A percentile compares a stretch with the other conserved stretches of the same genome.
phyloP scores from a whole-genome alignment of 768 basidiomycete genomes.

The Leucocoprinus birnbaumii region DNA sequence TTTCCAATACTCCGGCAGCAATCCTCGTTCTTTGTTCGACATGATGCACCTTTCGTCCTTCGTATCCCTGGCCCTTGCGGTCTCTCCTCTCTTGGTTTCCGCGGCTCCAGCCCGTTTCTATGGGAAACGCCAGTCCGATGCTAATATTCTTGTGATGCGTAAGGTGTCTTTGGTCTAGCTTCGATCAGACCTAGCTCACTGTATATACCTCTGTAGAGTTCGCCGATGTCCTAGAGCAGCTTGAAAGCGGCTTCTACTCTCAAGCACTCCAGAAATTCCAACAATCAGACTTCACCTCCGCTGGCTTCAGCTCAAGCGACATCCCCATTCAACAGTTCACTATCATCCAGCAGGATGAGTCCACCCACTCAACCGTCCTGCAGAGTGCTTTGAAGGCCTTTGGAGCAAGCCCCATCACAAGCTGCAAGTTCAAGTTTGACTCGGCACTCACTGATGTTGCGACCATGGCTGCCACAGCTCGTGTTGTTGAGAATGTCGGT shows the following conservation, averaged over 20 bases:
- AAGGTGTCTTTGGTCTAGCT: slow-evolving; percentile 23
- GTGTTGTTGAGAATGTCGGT: slow-evolving; percentile 74
- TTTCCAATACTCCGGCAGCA: slow-evolving; percentile 29
- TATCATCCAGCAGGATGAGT: slow-evolving; percentile 59
- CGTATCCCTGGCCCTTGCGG: slow-evolving; percentile 35
- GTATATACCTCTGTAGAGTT: slow-evolving; percentile 49
- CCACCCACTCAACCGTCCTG: slow-evolving; percentile 53
- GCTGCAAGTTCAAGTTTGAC: slow-evolving; percentile 70
- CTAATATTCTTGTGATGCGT: slow-evolving; percentile 61
- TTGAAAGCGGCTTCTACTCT: slow-evolving; percentile 68
- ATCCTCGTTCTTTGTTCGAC: slow-evolving; percentile 23
- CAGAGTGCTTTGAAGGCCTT: slow-evolving; percentile 50
- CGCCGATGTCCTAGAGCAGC: slow-evolving; percentile 70
- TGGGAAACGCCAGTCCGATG: slow-evolving; percentile 32
- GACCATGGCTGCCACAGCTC: slow-evolving; percentile 70
- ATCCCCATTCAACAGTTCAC: slow-evolving; percentile 61
- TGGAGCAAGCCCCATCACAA: slow-evolving; percentile 49
- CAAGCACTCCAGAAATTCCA: slow-evolving; percentile 67
- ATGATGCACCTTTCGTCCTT: slow-evolving; percentile 50
- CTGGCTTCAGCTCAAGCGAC: slow-evolving; percentile 57
- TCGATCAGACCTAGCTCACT: not conserved
- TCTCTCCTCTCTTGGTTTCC: slow-evolving; percentile 40
- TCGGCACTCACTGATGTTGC: slow-evolving; percentile 59
- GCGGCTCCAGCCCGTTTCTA: slow-evolving; percentile 45
- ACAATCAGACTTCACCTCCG: slow-evolving; percentile 55